A percentile compares a stretch with the other conserved stretches of the same genome.
phyloP scores from a whole-genome alignment of 805 yeast genomes.

The Groenewaldozyma tartarivorans region DNA sequence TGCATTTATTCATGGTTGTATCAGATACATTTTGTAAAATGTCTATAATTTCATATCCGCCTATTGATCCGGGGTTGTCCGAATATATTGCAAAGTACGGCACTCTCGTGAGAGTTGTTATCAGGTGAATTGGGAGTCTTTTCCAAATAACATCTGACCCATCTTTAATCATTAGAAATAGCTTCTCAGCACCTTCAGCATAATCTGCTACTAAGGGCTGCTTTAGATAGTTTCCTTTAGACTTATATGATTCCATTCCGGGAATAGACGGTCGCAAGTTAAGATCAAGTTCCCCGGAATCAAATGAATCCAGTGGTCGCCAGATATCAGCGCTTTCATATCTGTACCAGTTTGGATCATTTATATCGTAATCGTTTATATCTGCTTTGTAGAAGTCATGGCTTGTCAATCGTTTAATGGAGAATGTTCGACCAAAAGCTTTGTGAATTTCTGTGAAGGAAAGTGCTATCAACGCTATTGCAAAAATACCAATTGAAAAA shows the following conservation, averaged over 20 bases:
- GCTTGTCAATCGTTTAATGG: neutral
- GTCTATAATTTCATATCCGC: conserved; percentile 27
- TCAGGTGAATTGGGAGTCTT: conserved; percentile 29
- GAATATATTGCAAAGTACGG: conserved; percentile 28
- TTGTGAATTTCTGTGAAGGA: no score
- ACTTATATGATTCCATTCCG: conserved; percentile 1
- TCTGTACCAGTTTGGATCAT: neutral
- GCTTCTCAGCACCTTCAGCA: conserved; percentile 18
- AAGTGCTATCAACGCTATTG: no score
- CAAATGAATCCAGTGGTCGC: conserved; percentile 11
- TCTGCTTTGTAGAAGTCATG: conserved; percentile 3
- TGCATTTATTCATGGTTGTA: conserved; percentile 11
- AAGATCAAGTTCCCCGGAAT: neutral
- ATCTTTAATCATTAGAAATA: conserved; percentile 29
- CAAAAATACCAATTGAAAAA: no score
- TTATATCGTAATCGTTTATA: neutral
- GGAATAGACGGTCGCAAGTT: conserved; percentile 8
- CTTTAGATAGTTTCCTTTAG: conserved; percentile 13
- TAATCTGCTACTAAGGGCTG: conserved; percentile 20
- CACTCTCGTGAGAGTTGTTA: conserved; percentile 25
- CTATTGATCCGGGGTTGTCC: conserved; percentile 25
- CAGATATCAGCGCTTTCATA: conserved; percentile 13
- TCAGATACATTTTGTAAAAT: conserved; percentile 19
- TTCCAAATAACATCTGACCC: conserved; percentile 28
- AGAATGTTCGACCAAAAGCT: no score